phyloP scores from a whole-genome alignment of 2,329 filamentous ascomycete species.

The Capronia coronata region DNA sequence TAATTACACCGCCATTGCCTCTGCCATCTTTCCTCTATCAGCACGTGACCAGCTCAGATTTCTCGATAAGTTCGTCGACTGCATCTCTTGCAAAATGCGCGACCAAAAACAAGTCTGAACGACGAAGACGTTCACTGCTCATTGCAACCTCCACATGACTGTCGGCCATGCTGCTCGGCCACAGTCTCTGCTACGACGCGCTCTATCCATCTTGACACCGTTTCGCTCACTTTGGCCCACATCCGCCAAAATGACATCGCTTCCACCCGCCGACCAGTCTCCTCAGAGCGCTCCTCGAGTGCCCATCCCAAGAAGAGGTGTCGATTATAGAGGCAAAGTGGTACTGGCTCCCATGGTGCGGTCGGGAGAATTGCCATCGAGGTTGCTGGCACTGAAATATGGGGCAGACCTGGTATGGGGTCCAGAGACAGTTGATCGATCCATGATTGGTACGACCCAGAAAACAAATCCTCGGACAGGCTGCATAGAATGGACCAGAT shows the following conservation, averaged over 20 bases:
- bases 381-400: slow-evolving; percentile 83
- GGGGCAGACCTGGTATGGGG: slow-evolving; percentile 97
- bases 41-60: not conserved
- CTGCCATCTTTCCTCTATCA: slow-evolving; percentile 1
- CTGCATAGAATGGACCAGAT: slow-evolving; percentile 77
- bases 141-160: slow-evolving; percentile 16
- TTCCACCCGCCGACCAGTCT: not conserved
- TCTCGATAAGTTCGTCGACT: not conserved
- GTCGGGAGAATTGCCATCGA: slow-evolving; percentile 88
- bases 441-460: slow-evolving; percentile 80
- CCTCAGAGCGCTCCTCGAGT: slow-evolving; percentile 52
- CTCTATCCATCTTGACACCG: slow-evolving; percentile 20
- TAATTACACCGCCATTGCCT: slow-evolving; percentile 4
- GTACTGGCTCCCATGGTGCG: slow-evolving; percentile 97
- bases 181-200: slow-evolving; percentile 25
- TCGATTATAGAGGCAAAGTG: slow-evolving; percentile 88
- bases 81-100: slow-evolving; percentile 3
- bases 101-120: not conserved
- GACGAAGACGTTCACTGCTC: slow-evolving; percentile 3
- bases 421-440: slow-evolving; percentile 87
- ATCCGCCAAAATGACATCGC: slow-evolving; percentile 9
- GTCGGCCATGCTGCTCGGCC: slow-evolving; percentile 25
- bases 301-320: slow-evolving; percentile 77
- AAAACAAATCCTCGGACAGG: slow-evolving; percentile 67
- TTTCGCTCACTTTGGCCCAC: slow-evolving; percentile 1